Percentiles rank a stretch among this genome's conserved stretches.
These are phyloP conservation scores for Schizophyllum commune DNA, from an alignment of 1,284 basidiomycete genomes.

Conservation along the genomic window DNA sequence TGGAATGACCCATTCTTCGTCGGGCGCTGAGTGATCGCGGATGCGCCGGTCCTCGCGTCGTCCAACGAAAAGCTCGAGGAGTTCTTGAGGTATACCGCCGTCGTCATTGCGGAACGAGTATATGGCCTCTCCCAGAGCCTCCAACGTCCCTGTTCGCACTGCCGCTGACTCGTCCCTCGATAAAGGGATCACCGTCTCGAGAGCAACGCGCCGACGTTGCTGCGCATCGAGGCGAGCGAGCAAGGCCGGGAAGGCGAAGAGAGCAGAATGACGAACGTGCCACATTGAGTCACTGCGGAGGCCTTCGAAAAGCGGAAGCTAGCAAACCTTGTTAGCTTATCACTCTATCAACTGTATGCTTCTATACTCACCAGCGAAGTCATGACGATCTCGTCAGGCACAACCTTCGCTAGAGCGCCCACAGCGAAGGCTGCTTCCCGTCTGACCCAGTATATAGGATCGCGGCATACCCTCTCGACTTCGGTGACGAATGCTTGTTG, in stretches of 20 bases:
- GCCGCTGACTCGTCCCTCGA: conserved; percentile 60
- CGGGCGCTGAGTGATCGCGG: conserved; percentile 27
- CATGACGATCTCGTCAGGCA: conserved; percentile 63
- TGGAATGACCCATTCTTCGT: conserved; percentile 4
- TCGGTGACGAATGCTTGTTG: conserved; percentile 66
- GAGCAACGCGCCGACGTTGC: conserved; percentile 53
- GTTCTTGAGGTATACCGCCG: conserved; percentile 70
- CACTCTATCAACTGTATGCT: conserved; percentile 2
- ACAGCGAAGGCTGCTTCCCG: conserved; percentile 88
- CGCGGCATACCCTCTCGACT: conserved; percentile 71
- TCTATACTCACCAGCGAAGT: conserved; percentile 50
- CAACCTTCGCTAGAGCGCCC: conserved; percentile 81
- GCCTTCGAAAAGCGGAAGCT: conserved; percentile 76
- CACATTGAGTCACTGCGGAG: conserved; percentile 68
- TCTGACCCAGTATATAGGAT: conserved; percentile 79
- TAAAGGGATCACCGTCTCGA: conserved; percentile 56
- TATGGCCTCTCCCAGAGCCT: conserved; percentile 88
- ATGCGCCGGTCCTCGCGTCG: conserved; percentile 34
- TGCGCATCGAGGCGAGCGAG: conserved; percentile 54
- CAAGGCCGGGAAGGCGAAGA: conserved; percentile 81
- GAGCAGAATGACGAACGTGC: conserved; percentile 86
- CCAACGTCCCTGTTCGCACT: conserved; percentile 79
- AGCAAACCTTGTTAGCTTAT: conserved; percentile 1
- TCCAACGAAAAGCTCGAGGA: conserved; percentile 74
- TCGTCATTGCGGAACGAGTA: conserved; percentile 73